phyloP scores from a whole-genome alignment of 495 filamentous ascomycete species.

The Penicillium daleae region DNA sequence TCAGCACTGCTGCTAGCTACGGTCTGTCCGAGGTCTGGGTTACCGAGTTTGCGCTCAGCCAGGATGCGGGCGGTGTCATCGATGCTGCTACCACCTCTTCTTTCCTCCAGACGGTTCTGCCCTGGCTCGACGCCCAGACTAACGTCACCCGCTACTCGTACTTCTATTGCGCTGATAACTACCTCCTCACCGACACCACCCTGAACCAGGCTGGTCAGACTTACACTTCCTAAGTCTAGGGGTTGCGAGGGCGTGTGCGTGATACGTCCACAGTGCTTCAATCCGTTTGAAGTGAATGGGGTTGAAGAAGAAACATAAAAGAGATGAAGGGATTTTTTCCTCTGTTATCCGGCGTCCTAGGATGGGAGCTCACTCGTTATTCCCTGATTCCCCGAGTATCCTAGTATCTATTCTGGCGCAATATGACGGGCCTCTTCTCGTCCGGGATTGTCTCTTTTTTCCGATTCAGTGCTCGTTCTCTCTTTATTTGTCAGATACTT shows the following conservation, averaged over 20 bases:
- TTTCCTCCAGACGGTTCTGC: slow-evolving; percentile 61
- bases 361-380: background rate
- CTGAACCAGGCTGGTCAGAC: slow-evolving; percentile 33
- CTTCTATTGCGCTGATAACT: slow-evolving; percentile 65
- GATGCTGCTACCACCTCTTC: slow-evolving; percentile 45
- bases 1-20: slow-evolving; percentile 46
- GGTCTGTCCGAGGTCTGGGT: slow-evolving; percentile 69
- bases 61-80: slow-evolving; percentile 47
- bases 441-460: background rate
- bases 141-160: slow-evolving; percentile 77
- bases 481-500: slow-evolving; percentile 2
- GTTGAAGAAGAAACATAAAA: background rate
- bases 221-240: slow-evolving; percentile 27
- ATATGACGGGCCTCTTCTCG: background rate
- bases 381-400: background rate
- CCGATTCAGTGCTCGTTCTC: background rate
- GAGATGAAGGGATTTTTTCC: background rate
- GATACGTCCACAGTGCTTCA: background rate
- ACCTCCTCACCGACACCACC: slow-evolving; percentile 31
- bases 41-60: slow-evolving; percentile 69
- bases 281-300: background rate
- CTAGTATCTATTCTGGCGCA: background rate
- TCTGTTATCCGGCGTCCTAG: background rate
- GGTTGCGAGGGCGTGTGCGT: background rate
- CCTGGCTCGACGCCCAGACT: slow-evolving; percentile 67